Evolutionary conservation across 805 yeast genomes (phyloP), one percentile per base, ranked within the genome.

Genomic region (Candida tallmaniae): DNA sequence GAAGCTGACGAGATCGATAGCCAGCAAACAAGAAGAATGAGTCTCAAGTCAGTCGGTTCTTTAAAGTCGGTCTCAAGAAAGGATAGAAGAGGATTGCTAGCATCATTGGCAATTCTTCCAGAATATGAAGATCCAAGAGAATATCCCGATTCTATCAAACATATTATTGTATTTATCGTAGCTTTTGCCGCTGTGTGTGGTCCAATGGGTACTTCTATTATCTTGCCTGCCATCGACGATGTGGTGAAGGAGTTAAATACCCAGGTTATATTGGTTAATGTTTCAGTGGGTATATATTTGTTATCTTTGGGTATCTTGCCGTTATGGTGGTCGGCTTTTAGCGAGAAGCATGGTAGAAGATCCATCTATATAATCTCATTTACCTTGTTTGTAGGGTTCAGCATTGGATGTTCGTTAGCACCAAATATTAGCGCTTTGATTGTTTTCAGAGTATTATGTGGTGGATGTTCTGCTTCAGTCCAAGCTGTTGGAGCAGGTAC

Each of bases 401-500:
- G 80, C 16, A 69, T 87, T 14, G 95, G 93, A 1, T 73, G 84
- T 47, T 78, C 94, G 0, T 56, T 81, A 17, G 65, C 87, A 0
- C 80, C 78, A 2, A 67, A 60, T 35, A 78, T 86, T 21, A 68
- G 69, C 1, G 64, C 78, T 34, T 69, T 87, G 31, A 82, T 85
- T 44, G 77, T 74, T 2, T 73, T 86, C 36, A 67, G 96, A 46
- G 73, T 83, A 4, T 56, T 86, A 1, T 67, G 82, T 28, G 95
- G 95, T 35, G 95, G 87, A 0, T 74, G 81, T 40, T 81, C 89
- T 1, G 93, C 93, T 1, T 76, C 87, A 27, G 95, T 87, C 0
- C 95, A 87, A 53, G 75, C 89, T 13, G 86, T 86, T 19, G 95
- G 95, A 4, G 95, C 95, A 0, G 96, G 95, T 2, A 83, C 95